Evolutionary conservation across 768 basidiomycete genomes (phyloP), one percentile per base, ranked within the genome.

Genomic region (Boletus rufocinnamomeus): DNA sequence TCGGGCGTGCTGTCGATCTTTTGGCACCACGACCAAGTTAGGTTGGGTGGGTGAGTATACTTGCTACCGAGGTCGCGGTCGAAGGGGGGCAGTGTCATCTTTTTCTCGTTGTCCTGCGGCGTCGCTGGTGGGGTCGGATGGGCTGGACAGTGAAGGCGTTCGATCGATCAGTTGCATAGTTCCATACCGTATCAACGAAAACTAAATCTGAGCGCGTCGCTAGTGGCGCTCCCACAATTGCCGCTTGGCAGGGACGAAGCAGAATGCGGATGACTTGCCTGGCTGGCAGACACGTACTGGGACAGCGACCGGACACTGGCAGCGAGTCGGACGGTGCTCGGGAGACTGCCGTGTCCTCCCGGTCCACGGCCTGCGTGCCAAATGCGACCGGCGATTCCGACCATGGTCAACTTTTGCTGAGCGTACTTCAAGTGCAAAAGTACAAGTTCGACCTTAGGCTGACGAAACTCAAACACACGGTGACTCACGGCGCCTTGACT

Each of bases 31-130:
- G 66, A 46, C 71, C 75, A 76, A 0, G 50, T 35, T 9, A 72
- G 59, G 56, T 75, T 73, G 14, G 76, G 74, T 7, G 69, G 35
- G 14, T 60, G 61, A 0, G 75, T 76, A 51, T 61, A 68, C 56
- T 62, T 61, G 54, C 57, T 58, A 19, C 46, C 17, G n/a, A 23
- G 30, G 14, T 37, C 46, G 34, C 35, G 56, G 52, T 68, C 51
- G 27, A 69, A 70, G 27, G 69, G 58, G 2, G 70, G 64, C 16
- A 74, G 37, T 4, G 65, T 50, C 67, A 52, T 69, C 49, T 60
- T 47, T 5, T 25, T 44, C 8, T 5, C 30, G 17, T 47, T 25
- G n/a, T n/a, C 37, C 19, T 44, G 48, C 23, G 34, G 19, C 25
- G 4, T 40, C 40, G 19, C 2, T n/a, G 19, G n/a, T 28, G 27